Base-by-base conservation (phyloP, 108 stramenopile species). In the Fistulifera solaris region DNA sequence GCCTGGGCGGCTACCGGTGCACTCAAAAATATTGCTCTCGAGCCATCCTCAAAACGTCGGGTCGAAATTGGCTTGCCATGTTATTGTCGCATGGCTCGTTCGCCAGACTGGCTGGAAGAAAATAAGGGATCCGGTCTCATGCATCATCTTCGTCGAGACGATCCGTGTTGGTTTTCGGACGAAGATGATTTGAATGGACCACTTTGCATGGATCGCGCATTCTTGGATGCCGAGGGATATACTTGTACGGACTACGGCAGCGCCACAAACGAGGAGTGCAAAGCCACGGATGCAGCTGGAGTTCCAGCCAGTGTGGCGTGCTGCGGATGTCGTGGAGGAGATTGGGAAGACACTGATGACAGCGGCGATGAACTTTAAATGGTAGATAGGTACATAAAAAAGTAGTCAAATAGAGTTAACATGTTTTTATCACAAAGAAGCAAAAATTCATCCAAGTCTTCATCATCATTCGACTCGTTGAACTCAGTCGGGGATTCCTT, bases 391-490 rank as follows among this genome's bases (percentile, higher is more conserved):
- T 10, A 3, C 3, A 46, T 3, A 5, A 46, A 10, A 35, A 35
- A 35, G 8, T 35, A 35, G 8, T 8, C 3, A 35, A 6, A 6
- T 35, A 35, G 31, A 6, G 3, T 8, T 35, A 35, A 35, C 3
- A 35, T 35, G 31, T 35, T 35, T 35, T 54, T 52, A 73, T 47
- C 51, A 63, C 13, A 83, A 46, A 8, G 81, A 83, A 12, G 71
- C 71, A 71, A 83, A 83, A 83, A 83, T 40, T 78, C 77, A 60
- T 83, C 81, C 43, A 83, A 59, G 21, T 71, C 63, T 48, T 76
- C 81, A 1, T 73, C 80, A 2, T 61, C 66, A 13, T 62, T 42
- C 15, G 56, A 50, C 8, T 6, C 8, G 31, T 35, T 35, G 31
- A 35, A 3, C 31, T 35, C 31, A 8, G 31, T 35, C 31, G 31